Evolutionary conservation across 495 filamentous ascomycete genomes (phyloP), one percentile per base, ranked within the genome.

Genomic region (Penicillium lagena): DNA sequence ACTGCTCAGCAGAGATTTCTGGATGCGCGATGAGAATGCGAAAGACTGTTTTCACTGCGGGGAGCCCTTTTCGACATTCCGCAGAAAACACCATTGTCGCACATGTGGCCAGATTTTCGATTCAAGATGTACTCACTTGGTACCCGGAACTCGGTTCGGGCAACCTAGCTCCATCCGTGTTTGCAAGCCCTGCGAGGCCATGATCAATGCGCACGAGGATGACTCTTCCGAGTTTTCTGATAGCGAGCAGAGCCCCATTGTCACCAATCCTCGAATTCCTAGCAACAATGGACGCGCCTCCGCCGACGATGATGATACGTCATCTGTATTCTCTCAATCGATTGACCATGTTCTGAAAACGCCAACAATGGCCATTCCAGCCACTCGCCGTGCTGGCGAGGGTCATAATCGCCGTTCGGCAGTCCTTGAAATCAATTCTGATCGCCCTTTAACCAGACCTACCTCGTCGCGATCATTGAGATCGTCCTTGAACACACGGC

Each of bases 21-120:
- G 94, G 94, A 99, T 99, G 94, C 86, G 87, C 37, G 94, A 99
- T 66, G 94, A 97, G 57, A 95, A 94, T 58, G 91, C 90, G 37
- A 97, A 91, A 64, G 91, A 96, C 52, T 99, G 94, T 59, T 99
- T 97, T 57, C 76, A 87, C 37, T 99, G 94, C 55, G 85, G 83
- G 35, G 83, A 88, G 49, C 76, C 87, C 13, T 97, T 99, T 54
- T 85, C 89, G 2, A 94, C 94, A 14, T 97, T 95, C 58, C 79
- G 94, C 43, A 80, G 94, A 44, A 97, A 97, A 58, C 94, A 99
- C 65, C 94, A 99, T 58, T 99, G 94, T 59, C 81, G 94, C 38
- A 76, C 76, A 37, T 84, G 94, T 60, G 94, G 94, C 29, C 94
- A 95, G 58, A 99, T 99, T 33, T 97, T 97, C 59, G 93, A 96